Percentiles rank a stretch among this genome's conserved stretches.
These are phyloP conservation scores for Euclidium syriacum DNA, from an alignment of 345 rosid species.

Conservation along the genomic window DNA sequence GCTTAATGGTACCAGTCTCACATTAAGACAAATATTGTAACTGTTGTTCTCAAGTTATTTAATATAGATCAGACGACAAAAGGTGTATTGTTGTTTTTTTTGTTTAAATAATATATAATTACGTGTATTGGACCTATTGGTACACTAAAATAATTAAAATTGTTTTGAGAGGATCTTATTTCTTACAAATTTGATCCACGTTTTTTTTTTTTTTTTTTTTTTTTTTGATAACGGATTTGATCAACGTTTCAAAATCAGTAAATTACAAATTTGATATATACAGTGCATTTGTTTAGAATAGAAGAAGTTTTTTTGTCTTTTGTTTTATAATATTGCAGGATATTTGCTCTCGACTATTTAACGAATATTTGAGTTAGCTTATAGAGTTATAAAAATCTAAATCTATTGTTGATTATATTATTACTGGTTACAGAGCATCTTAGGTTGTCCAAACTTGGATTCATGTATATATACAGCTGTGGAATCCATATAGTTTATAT, in stretches of 20 bases:
- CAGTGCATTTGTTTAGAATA: neutral
- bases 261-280: neutral
- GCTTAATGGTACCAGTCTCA: too few species aligned
- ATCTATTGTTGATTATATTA: neutral
- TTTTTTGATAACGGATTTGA: too few species aligned
- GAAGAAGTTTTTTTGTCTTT: too few species aligned
- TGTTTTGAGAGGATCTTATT: neutral
- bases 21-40: too few species aligned
- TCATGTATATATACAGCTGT: constrained; percentile 1
- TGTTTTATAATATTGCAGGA: neutral
- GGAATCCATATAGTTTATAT: neutral
- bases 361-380: neutral
- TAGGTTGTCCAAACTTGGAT: constrained; percentile 10
- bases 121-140: too few species aligned
- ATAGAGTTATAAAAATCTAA: neutral
- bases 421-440: neutral
- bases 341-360: neutral
- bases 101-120: too few species aligned
- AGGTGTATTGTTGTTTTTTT: too few species aligned
- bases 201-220: too few species aligned
- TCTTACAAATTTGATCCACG: too few species aligned
- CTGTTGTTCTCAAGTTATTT: too few species aligned
- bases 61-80: too few species aligned
- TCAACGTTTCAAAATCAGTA: neutral
- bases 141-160: neutral